phyloP scores from a whole-genome alignment of 106 monocot genomes.

The Phalaenopsis aphrodite region DNA sequence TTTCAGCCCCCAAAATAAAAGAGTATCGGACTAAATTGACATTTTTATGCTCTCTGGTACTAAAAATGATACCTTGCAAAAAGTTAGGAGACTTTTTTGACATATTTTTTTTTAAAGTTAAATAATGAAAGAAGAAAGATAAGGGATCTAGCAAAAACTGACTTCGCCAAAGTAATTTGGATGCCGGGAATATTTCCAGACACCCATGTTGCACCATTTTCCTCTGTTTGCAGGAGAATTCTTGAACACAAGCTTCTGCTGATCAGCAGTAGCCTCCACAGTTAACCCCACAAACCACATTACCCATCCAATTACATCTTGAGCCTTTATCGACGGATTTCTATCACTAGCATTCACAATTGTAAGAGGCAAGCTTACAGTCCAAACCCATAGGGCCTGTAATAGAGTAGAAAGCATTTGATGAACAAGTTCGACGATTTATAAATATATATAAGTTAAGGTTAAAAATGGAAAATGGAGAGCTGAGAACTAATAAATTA shows the following conservation, averaged over 20 bases:
- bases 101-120: too few species aligned
- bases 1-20: too few species aligned
- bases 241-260: slow-evolving; percentile 88
- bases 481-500: background rate
- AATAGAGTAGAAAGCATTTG: background rate
- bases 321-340: slow-evolving; percentile 61
- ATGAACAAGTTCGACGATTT: background rate
- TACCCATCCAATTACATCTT: slow-evolving; percentile 94
- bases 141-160: slow-evolving; percentile 11
- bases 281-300: slow-evolving; percentile 78
- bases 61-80: too few species aligned
- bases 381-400: slow-evolving; percentile 99
- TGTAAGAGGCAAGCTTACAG: slow-evolving; percentile 91
- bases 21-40: too few species aligned
- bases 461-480: background rate
- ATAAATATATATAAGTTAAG: background rate
- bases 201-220: slow-evolving; percentile 80
- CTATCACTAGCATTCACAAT: slow-evolving; percentile 80
- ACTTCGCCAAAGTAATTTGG: slow-evolving; percentile 99
- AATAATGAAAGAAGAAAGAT: background rate
- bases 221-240: slow-evolving; percentile 58
- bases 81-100: too few species aligned
- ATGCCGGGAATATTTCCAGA: slow-evolving; percentile 98
- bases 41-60: too few species aligned
- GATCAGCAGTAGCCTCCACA: slow-evolving; percentile 78